Evolutionary conservation across 2,329 filamentous ascomycete species (phyloP), one percentile per base, ranked within the genome.

Genomic region (Pseudopyricularia cyperi): DNA sequence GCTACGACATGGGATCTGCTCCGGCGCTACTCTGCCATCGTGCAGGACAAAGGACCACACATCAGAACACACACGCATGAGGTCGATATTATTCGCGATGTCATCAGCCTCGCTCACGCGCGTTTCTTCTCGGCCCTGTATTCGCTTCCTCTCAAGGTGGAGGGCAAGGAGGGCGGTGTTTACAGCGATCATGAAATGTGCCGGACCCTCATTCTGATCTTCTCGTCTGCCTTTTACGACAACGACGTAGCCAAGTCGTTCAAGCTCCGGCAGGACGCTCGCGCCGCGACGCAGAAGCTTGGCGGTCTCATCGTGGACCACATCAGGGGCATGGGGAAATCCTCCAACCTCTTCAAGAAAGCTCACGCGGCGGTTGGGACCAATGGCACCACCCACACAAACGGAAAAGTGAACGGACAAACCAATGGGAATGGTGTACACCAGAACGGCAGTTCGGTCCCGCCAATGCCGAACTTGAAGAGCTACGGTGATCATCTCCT

Each of bases 401-500:
- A 6, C n/a, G 17, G 32, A 24, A 26, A 49, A 33, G 17, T 17
- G n/a, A 7, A 48, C 28, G 28, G 46, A 8, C 15, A 32, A 7
- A 9, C 24, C 30, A 24, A 17, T 30, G 32, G 47, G 28, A 49
- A 37, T 30, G 32, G 47, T n/a, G 32, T 49, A 4, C 47, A 49
- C 12, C 17, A 12, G n/a, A 49, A 49, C 19, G 47, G 47, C 2
- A 33, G 15, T 15, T 9, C 17, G 9, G 17, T 37, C 28, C 24
- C 32, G 17, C 30, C 30, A 7, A 33, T 30, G 4, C 66, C 75
- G 12, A 53, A 63, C 2, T 65, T 83, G 26, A 68, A 70, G n/a
- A 72, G 77, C 46, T 82, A 80, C 57, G 80, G 81, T 5, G 69
- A 72, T 22, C 70, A 77, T 49, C 71, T 83, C 63, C 71, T 83